phyloP scores from a whole-genome alignment of 164 flowering plant genomes.

The Stephania yunnanensis region DNA sequence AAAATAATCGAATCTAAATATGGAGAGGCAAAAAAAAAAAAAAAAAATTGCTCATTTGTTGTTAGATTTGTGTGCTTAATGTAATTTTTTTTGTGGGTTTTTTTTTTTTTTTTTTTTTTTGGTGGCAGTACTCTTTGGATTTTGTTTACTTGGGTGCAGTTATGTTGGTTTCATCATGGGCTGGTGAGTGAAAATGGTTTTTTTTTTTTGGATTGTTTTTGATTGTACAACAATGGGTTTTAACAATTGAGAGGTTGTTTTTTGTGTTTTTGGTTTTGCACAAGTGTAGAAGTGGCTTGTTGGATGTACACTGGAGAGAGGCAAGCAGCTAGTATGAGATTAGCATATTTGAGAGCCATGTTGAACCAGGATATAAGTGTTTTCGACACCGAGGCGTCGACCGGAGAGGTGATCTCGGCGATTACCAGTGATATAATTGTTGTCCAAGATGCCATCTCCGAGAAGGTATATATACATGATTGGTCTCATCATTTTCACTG shows the following conservation, averaged over 20 bases:
- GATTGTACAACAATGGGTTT: not conserved
- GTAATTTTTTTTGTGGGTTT: not conserved
- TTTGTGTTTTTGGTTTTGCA: not conserved
- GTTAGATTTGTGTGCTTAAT: too few species aligned
- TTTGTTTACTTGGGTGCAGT: conserved; percentile 84
- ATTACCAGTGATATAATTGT: conserved; percentile 81
- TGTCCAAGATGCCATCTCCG: conserved; percentile 98
- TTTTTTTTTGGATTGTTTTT: not conserved
- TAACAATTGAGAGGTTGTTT: not conserved
- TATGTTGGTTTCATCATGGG: conserved; percentile 85
- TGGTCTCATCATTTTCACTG: not conserved
- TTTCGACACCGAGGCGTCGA: conserved; percentile 91
- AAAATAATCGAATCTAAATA: too few species aligned
- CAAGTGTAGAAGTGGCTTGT: conserved; percentile 77
- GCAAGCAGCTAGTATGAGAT: conserved; percentile 94
- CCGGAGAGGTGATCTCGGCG: conserved; percentile 86
- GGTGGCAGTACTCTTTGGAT: conserved; percentile 87
- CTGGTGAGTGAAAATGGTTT: conserved; percentile 40
- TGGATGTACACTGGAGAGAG: conserved; percentile 99
- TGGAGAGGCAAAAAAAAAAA: too few species aligned
- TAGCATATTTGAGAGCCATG: conserved; percentile 83
- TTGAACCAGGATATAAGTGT: conserved; percentile 84
- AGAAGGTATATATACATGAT: conserved; percentile 57
- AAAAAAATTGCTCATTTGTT: too few species aligned
- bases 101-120: not conserved